phyloP scores from a whole-genome alignment of 1,284 basidiomycete species.

The Melanopsichium pennsylvanicum region DNA sequence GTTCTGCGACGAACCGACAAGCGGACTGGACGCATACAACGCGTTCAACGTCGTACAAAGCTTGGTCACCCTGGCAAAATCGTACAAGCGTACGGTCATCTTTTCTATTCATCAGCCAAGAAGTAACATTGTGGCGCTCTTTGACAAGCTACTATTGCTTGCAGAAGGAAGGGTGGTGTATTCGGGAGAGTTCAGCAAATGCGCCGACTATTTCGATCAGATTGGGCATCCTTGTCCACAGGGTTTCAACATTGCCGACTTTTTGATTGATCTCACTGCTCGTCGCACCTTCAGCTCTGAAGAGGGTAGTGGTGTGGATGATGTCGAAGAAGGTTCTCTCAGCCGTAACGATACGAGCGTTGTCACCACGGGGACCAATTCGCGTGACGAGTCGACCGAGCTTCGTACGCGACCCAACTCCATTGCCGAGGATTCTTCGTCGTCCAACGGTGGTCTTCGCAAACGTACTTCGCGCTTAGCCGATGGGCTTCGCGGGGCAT shows the following conservation, averaged over 20 bases:
- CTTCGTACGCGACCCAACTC: slow-evolving; percentile 69
- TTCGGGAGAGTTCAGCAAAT: slow-evolving; percentile 77
- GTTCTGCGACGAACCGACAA: slow-evolving; percentile 95
- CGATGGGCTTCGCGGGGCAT: slow-evolving; percentile 69
- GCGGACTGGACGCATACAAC: slow-evolving; percentile 87
- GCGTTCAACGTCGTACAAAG: slow-evolving; percentile 92
- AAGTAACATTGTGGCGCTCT: slow-evolving; percentile 92
- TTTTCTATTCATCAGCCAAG: slow-evolving; percentile 99
- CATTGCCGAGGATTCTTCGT: slow-evolving; percentile 70
- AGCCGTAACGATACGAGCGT: slow-evolving; percentile 22
- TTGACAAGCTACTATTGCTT: slow-evolving; percentile 88
- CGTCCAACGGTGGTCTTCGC: slow-evolving; percentile 3
- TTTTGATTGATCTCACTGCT: slow-evolving; percentile 55
- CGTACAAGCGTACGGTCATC: slow-evolving; percentile 92
- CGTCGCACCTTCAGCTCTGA: neutral
- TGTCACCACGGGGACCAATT: slow-evolving; percentile 29
- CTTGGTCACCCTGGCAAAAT: slow-evolving; percentile 81
- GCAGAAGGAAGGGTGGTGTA: slow-evolving; percentile 76
- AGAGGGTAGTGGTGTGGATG: neutral
- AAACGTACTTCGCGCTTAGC: slow-evolving; percentile 79
- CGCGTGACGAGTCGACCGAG: slow-evolving; percentile 68
- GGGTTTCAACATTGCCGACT: slow-evolving; percentile 96
- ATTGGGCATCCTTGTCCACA: slow-evolving; percentile 85
- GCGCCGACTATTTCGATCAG: slow-evolving; percentile 80
- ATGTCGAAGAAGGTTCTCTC: slow-evolving; percentile 15